Base-by-base conservation (phyloP, 805 yeast genomes). In the Middelhovenomyces tepae region DNA sequence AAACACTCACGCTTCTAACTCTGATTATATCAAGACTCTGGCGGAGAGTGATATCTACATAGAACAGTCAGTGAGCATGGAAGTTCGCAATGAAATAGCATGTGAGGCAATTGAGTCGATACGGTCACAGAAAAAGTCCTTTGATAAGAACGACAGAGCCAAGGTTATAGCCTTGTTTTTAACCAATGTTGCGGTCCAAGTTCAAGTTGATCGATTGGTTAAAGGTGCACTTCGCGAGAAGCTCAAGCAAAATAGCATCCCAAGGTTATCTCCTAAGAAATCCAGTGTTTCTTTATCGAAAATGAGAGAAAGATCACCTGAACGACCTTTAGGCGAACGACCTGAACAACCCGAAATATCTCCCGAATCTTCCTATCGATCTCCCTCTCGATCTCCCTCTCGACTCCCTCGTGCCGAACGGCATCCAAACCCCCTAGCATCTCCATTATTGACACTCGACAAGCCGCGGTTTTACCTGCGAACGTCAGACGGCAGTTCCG, bases 181-280 rank as follows among this genome's bases (percentile, higher is more conserved):
- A 19, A 59, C 56, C 14, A 64, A 57, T 28, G 45, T 78, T 30
- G 81, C 82, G 10, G 67, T 73, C 34, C 65, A 70, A 36, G 72
- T 78, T 10, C 87, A 79, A 53, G 71, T 76, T n/a, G 72, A 71
- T 7, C 56, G 87, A 31, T 69, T 79, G 7, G 77, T 68, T 51
- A 69, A 67, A 44, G 77, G 75, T 2, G 51, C 63, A 16, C 35
- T 65, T 13, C 22, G 41, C 13, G 34, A 32, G 26, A 23, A 36
- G 20, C 14, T 14, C 8, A 21, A 30, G 31, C 11, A 18, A n/a
- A n/a, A n/a, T n/a, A n/a, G n/a, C n/a, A 8, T 14, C 24, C 27
- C 33, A 14, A 11, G 6, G n/a, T n/a, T n/a, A n/a, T n/a, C n/a
- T n/a, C n/a, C n/a, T n/a, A n/a, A n/a, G n/a, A n/a, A n/a, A n/a